Percentiles rank a stretch among this genome's conserved stretches.
Evolutionary conservation across 495 filamentous ascomycete genomes (phyloP).

Genomic region (Aspergillus biplanus): DNA sequence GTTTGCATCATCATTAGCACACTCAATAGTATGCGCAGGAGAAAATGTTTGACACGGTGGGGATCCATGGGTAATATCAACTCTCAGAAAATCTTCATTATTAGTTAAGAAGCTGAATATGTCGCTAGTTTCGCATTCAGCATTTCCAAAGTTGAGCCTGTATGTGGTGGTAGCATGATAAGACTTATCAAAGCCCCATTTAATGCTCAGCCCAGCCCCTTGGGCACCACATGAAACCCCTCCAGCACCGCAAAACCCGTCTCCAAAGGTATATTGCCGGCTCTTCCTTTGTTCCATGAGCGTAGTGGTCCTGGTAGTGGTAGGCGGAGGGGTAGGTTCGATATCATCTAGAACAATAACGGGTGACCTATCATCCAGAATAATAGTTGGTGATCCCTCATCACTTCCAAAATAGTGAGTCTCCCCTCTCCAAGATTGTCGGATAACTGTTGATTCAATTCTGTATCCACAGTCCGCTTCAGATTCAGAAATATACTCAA

Average conservation of each 20-base stretch:
- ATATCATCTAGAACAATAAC: constrained; percentile 24
- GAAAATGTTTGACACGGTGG: constrained; percentile 88
- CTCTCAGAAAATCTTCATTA: constrained; percentile 33
- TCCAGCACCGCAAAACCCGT: constrained; percentile 78
- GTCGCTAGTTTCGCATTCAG: constrained; percentile 28
- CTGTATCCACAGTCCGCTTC: constrained; percentile 30
- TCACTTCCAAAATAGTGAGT: constrained; percentile 35
- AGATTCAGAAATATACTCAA: constrained; percentile 33
- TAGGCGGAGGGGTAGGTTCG: background rate
- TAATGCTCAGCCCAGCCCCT: constrained; percentile 60
- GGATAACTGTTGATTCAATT: constrained; percentile 21
- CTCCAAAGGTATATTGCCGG: constrained; percentile 64
- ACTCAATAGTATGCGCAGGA: constrained; percentile 68
- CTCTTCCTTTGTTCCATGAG: background rate
- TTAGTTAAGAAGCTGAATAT: constrained; percentile 37
- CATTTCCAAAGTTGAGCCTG: constrained; percentile 63
- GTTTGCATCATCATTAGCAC: constrained; percentile 73
- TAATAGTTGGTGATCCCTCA: constrained; percentile 3
- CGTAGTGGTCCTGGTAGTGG: constrained; percentile 24
- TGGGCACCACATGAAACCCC: constrained; percentile 72
- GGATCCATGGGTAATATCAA: constrained; percentile 80
- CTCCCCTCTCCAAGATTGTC: constrained; percentile 36
- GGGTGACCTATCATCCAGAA: constrained; percentile 19
- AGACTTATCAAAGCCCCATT: constrained; percentile 67
- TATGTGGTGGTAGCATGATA: constrained; percentile 60